These are phyloP conservation scores for Moringa oleifera DNA, from an alignment of 345 rosid species.

Conservation along the genomic window DNA sequence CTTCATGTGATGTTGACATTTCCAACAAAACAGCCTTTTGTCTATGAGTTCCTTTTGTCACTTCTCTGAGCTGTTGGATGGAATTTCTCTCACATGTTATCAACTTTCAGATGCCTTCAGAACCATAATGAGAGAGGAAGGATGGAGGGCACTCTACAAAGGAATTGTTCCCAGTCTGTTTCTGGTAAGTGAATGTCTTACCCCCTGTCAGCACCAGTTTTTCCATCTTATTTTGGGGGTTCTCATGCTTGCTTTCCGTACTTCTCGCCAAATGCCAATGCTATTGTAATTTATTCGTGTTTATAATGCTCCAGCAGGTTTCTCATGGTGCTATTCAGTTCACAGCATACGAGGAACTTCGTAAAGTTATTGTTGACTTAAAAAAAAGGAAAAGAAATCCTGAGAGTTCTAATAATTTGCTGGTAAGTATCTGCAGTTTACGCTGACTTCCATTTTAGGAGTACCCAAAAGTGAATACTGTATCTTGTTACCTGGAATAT, in stretches of 20 bases:
- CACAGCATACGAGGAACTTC: constrained; percentile 87
- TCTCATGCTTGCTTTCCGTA: too few species aligned
- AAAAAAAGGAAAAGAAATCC: constrained; percentile 33
- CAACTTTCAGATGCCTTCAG: constrained; percentile 63
- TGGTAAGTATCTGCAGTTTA: constrained; percentile 39
- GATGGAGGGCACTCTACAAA: constrained; percentile 77
- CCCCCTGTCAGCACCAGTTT: too few species aligned
- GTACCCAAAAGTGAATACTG: not conserved
- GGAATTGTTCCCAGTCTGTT: constrained; percentile 82
- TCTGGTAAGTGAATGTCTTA: constrained; percentile 39
- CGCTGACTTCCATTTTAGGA: not conserved
- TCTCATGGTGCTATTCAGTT: constrained; percentile 96
- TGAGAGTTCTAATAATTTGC: constrained; percentile 32
- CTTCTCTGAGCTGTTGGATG: not conserved
- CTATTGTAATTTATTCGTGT: constrained; percentile 9
- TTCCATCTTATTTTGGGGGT: too few species aligned
- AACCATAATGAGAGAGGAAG: constrained; percentile 92
- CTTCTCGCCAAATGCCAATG: too few species aligned
- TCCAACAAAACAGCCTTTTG: not conserved
- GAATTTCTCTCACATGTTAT: constrained; percentile 7
- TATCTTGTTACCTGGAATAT: not conserved
- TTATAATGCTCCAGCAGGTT: constrained; percentile 66
- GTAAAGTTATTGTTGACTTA: constrained; percentile 47
- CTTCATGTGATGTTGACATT: too few species aligned
- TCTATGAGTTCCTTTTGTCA: not conserved